Evolutionary conservation across 768 basidiomycete genomes (phyloP), one percentile per base, ranked within the genome.

Genomic region (button mushroom (Agaricus bisporus)): DNA sequence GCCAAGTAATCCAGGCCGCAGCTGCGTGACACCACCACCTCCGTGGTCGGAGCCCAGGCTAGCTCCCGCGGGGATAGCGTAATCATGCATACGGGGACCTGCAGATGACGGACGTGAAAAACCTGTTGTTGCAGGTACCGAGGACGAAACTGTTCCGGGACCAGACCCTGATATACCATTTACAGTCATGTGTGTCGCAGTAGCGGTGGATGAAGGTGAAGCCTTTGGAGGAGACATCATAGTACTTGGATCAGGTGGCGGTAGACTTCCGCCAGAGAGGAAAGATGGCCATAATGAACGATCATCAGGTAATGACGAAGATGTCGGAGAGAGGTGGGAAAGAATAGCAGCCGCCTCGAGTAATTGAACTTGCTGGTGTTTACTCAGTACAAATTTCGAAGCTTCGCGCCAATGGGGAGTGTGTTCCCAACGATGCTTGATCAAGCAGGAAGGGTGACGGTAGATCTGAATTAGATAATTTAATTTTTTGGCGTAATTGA

Each of bases 371-470:
- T 98, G 95, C 63, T 98, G 94, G 66, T 98, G 95, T 70, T 98
- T 98, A 69, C 86, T 91, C 54, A 98, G 75, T 29, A 93, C 82
- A 61, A 94, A 85, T 66, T 94, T 91, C 59, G 87, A 75, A 56
- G 94, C 88, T 66, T 94, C 91, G 41, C 88, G 86, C 95, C 95
- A 98, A 63, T 97, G 93, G 17, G 91, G 90, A 32, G 90, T 91
- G 64, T 95, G 92, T 64, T 98, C 95, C 95, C 95, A 98, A 32
- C 95, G 88, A 64, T 98, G 95, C 69, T 98, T 98, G 69, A 95
- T 90, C 45, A 98, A 75, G 69, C 95, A 98, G 11, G 89, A 91
- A 2, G 93, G 93, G 69, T 98, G 95, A 49, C 88, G 83, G 67
- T 91, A 92, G 37, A 90, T 83, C 88, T 90, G 64, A 14, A 44